Percentiles rank a stretch among this genome's conserved stretches.
These are phyloP conservation scores for Starmerella cellae DNA, from an alignment of 805 yeast genomes.

Conservation along the genomic window DNA sequence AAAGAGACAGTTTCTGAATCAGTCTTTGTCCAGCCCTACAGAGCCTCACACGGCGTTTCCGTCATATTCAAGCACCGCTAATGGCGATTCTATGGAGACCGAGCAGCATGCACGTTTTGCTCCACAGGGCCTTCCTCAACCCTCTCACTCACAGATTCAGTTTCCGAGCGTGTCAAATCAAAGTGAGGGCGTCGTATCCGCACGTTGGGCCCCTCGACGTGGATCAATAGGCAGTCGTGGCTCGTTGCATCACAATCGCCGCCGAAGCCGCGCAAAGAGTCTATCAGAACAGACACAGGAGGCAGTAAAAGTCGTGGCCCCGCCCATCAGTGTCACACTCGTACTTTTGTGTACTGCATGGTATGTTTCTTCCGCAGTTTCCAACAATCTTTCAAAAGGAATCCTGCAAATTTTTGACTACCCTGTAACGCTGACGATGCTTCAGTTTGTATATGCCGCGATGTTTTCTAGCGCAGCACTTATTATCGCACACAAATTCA, in stretches of 20 bases:
- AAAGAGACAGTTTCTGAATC: background rate
- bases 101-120: background rate
- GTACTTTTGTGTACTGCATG: slow-evolving; percentile 52
- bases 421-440: slow-evolving; percentile 81
- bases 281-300: slow-evolving; percentile 25
- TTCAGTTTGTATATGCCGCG: slow-evolving; percentile 69
- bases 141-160: background rate
- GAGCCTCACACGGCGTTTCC: background rate
- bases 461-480: slow-evolving; percentile 36
- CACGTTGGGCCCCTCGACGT: background rate
- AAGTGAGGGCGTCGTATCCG: no score
- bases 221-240: background rate
- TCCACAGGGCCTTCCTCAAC: background rate
- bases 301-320: slow-evolving; percentile 30
- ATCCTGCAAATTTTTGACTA: slow-evolving; percentile 56
- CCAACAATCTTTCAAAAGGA: slow-evolving; percentile 68
- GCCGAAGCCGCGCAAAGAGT: slow-evolving; percentile 18
- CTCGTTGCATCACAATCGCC: background rate
- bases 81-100: background rate
- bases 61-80: background rate
- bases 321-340: slow-evolving; percentile 35
- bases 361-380: slow-evolving; percentile 70
- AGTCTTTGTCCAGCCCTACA: background rate
- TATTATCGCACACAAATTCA: slow-evolving; percentile 27
- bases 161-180: background rate